phyloP scores from a whole-genome alignment of 768 basidiomycete genomes.

The Lactifluus hygrophoroides region DNA sequence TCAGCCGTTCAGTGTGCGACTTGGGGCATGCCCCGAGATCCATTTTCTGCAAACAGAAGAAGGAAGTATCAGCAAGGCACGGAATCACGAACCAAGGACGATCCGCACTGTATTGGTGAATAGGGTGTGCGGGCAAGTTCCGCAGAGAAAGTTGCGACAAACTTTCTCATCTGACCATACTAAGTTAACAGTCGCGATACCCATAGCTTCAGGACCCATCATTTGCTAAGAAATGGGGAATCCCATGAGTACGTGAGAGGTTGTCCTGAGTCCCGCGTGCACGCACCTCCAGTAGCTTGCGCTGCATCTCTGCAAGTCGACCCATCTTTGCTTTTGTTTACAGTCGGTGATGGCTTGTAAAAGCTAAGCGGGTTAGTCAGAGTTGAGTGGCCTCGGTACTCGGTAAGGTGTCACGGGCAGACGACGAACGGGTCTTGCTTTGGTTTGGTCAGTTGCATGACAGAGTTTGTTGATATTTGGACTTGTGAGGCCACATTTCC shows the following conservation, averaged over 20 bases:
- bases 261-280: neutral
- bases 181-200: conserved; percentile 85
- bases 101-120: conserved; percentile 92
- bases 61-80: neutral
- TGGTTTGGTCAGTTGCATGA: neutral
- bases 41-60: conserved; percentile 75
- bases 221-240: conserved; percentile 63
- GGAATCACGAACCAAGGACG: neutral
- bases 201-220: conserved; percentile 99
- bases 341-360: no score
- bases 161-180: conserved; percentile 96
- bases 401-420: neutral
- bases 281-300: conserved; percentile 73
- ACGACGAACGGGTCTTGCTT: no score
- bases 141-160: conserved; percentile 95
- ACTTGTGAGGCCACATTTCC: neutral
- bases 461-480: conserved; percentile 9
- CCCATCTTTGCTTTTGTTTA: conserved; percentile 55
- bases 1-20: conserved; percentile 89
- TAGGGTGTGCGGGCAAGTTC: conserved; percentile 95
- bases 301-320: conserved; percentile 93
- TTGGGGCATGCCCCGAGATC: conserved; percentile 97
- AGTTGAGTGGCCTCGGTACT: neutral
- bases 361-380: neutral
- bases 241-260: conserved; percentile 26